Base-by-base conservation (phyloP, 2,329 filamentous ascomycete species). In the Alternaria sp. region DNA sequence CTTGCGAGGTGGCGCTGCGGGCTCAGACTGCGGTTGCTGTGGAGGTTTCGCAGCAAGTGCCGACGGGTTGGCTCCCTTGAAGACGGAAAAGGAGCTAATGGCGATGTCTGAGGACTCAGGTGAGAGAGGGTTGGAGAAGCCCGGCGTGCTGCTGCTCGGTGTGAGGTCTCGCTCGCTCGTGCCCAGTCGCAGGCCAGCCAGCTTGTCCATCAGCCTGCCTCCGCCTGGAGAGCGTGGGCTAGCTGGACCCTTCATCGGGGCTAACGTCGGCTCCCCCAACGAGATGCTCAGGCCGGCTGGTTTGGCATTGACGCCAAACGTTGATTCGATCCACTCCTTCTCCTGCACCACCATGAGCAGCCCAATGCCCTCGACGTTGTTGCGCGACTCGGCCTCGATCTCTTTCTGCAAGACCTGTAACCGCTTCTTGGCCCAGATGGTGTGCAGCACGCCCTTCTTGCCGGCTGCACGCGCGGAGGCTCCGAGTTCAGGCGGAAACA, bases 341-440 rank as follows among this genome's bases (percentile, higher is more conserved):
- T 97, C 93, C 61, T 93, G 88, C 51, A 92, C 78, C 0, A 91
- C 93, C 90, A 97, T 97, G 75, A 93, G 89, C 59, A 96, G 82
- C 2, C 91, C 93, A 17, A 97, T 88, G 19, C 93, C 91, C 81
- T 97, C 93, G 12, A 87, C 86, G 75, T 96, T 97, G 66, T 85
- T 83, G 70, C 86, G 86, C 75, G 90, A 86, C 82, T 97, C 93
- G 8, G 83, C 83, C 10, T 87, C 88, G 70, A 97, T 95, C 82
- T 97, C 93, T 61, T 85, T 85, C 55, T 93, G 88, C 51, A 97
- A 83, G 66, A 91, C 89, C 30, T 89, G 88, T 21, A 97, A 82
- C 45, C 93, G 86, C 78, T 92, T 90, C 83, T 93, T 93, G 17
- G 92, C 94, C 93, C 94, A 97, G 61, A 95, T 89, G 2, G 93